These are phyloP conservation scores for Hyphodiscus sp. DNA, from an alignment of 2,329 filamentous ascomycete species.

Conservation along the genomic window DNA sequence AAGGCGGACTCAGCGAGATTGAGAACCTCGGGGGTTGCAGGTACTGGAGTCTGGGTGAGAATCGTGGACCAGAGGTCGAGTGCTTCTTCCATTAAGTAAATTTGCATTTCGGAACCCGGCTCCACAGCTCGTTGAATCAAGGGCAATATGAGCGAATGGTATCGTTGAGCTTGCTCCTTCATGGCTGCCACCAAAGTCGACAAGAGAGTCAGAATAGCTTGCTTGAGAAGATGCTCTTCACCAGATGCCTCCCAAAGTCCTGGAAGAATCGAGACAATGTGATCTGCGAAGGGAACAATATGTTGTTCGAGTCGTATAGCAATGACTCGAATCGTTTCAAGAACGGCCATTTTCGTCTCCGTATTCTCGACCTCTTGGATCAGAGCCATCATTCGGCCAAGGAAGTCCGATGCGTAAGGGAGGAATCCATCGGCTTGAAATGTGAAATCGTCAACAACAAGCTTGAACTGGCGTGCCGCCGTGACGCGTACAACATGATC, in stretches of 20 bases:
- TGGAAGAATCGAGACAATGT: slow-evolving; percentile 75
- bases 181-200: slow-evolving; percentile 80
- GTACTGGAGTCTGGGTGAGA: slow-evolving; percentile 56
- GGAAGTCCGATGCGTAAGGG: slow-evolving; percentile 67
- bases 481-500: slow-evolving; percentile 90
- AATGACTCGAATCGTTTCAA: slow-evolving; percentile 78
- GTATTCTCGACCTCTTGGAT: slow-evolving; percentile 73
- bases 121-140: slow-evolving; percentile 76
- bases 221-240: slow-evolving; percentile 81
- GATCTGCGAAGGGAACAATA: slow-evolving; percentile 63
- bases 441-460: slow-evolving; percentile 76
- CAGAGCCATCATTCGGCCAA: slow-evolving; percentile 69
- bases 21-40: slow-evolving; percentile 55
- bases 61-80: slow-evolving; percentile 83
- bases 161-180: slow-evolving; percentile 68
- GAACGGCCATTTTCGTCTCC: slow-evolving; percentile 83
- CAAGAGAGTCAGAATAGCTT: slow-evolving; percentile 82
- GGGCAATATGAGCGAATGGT: slow-evolving; percentile 74
- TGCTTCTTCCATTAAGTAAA: slow-evolving; percentile 87
- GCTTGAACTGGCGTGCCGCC: slow-evolving; percentile 76
- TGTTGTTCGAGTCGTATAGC: slow-evolving; percentile 76
- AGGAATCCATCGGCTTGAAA: slow-evolving; percentile 70
- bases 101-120: slow-evolving; percentile 64
- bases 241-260: slow-evolving; percentile 78
- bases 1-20: slow-evolving; percentile 57